Base-by-base conservation (phyloP, 306 rosid genomes). In the Cucurbita argyrosperma region DNA sequence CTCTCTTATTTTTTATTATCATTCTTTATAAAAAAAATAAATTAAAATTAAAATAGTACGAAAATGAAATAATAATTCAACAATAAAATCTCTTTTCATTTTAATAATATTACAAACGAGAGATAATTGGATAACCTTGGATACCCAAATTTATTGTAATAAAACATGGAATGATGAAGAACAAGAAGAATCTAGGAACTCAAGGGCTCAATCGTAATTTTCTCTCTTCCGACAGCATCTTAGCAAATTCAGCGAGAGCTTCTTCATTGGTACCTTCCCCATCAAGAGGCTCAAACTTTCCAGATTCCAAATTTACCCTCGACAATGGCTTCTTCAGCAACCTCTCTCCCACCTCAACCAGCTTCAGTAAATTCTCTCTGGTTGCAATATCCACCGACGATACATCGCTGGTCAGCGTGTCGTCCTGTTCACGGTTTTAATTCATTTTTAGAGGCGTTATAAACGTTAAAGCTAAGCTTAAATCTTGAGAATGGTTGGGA, bases 221-320 rank as follows among this genome's bases (percentile, higher is more conserved):
- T 7, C n/a, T 43, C 72, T 66, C 72, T 0, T 19, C 72, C 0
- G 72, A 66, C 38, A 66, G 19, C 72, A 43, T 43, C 45, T 66
- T 21, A 10, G 72, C 53, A 21, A 66, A 66, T 19, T 66, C 54
- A 0, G n/a, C 4, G 10, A 65, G 71, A 0, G 71, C 71, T 9
- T 65, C 5, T 65, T 18, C 71, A 5, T 42, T 65, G n/a, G 53
- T 65, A 0, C 71, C 71, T 19, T 65, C 8, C 5, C 71, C 71
- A 10, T 18, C 10, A 18, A 65, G 16, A 4, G 52, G 38, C 7
- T 65, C 71, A 43, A 65, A 65, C n/a, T 42, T 42, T 65, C 71
- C 71, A 42, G 52, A 40, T 65, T 65, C 71, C 71, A 65, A 43
- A 65, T 65, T 64, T 64, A 42, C 71, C 71, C 71, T 64, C 2